Conservation (phyloP, 805 yeast species). For the Yarrowia porcina region DNA sequence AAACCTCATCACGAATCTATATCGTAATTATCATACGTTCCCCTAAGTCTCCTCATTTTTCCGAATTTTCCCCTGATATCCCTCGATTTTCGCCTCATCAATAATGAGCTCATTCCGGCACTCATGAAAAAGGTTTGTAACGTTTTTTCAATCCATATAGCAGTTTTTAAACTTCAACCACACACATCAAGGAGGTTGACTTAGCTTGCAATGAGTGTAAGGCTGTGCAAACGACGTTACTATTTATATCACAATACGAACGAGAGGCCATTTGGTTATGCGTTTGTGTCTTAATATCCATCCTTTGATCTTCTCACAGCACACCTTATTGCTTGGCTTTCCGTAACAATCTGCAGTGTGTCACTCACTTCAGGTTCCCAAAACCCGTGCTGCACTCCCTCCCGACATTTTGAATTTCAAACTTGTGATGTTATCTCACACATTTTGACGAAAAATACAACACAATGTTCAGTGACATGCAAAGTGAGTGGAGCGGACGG, state of each 20-base stretch:
- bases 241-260: no score
- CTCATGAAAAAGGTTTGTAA: no score
- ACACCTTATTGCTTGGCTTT: no score
- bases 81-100: background rate
- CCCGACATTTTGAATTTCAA: background rate
- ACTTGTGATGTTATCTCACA: slow-evolving; percentile 4
- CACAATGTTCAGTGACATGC: slow-evolving; percentile 32
- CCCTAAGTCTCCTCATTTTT: no score
- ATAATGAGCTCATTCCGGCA: background rate
- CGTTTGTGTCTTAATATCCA: no score
- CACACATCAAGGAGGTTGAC: background rate
- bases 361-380: background rate
- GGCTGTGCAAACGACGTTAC: background rate
- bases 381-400: background rate
- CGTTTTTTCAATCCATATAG: no score
- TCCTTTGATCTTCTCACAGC: no score
- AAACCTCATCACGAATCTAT: no score
- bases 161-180: background rate
- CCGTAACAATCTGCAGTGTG: no score
- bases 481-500: slow-evolving; percentile 36
- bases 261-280: no score
- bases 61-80: background rate
- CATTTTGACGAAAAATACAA: background rate
- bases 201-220: background rate
- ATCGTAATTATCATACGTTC: no score